phyloP scores from a whole-genome alignment of 139 green algal species.

The Volvox reticuliferus region DNA sequence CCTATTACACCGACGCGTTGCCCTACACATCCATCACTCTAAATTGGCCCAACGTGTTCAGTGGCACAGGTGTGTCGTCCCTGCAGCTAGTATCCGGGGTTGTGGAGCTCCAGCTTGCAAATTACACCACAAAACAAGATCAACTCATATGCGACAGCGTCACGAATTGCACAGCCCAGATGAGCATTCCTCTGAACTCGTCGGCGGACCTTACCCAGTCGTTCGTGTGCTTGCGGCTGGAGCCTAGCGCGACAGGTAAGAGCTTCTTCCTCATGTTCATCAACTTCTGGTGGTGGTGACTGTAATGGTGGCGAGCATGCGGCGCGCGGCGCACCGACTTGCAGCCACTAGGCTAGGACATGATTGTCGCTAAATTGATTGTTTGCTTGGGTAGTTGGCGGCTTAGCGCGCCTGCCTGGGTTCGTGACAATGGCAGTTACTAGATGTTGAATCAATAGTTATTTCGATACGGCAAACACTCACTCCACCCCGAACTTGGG shows the following conservation, averaged over 20 bases:
- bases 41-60: constrained; percentile 36
- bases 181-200: neutral
- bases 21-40: neutral
- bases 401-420: too few species aligned
- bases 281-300: too few species aligned
- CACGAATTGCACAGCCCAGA: neutral
- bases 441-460: too few species aligned
- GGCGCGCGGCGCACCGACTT: too few species aligned
- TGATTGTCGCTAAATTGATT: too few species aligned
- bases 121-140: neutral
- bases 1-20: constrained; percentile 10
- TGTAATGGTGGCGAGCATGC: too few species aligned
- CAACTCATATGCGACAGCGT: neutral
- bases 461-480: too few species aligned
- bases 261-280: too few species aligned
- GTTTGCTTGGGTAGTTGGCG: too few species aligned
- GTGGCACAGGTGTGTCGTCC: neutral
- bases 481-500: too few species aligned
- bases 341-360: too few species aligned
- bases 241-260: constrained; percentile 22
- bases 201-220: neutral
- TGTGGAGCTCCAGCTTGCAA: constrained; percentile 29
- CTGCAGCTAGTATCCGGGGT: constrained; percentile 20
- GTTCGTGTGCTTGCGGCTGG: constrained; percentile 15
- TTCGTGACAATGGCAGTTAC: too few species aligned